Evolutionary conservation across 495 filamentous ascomycete species (phyloP), one percentile per base, ranked within the genome.

Genomic region (Penicillium argentinense): DNA sequence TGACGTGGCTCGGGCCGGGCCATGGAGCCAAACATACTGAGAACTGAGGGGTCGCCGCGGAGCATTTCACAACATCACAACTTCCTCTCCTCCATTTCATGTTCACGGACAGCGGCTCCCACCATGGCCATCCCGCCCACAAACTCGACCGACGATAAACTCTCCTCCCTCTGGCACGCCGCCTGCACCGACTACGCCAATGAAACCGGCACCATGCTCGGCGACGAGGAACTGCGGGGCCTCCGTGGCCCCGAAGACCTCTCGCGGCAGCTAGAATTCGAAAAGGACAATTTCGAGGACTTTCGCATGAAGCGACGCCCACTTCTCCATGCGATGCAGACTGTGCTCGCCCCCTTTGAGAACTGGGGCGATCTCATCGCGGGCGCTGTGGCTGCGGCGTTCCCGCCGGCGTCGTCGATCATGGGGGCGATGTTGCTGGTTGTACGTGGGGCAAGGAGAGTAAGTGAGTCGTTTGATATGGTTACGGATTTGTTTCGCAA

Each of bases 371-470:
- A 30, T 32, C 14, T 55, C 3, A 45, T 54, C 17, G n/a, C 33
- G 5, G 24, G n/a, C 14, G 39, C 16, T 9, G 51, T 23, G 1
- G 17, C 41, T 22, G 24, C 27, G 3, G 41, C 46, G 11, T 68
- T 64, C 28, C 56, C 65, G 4, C 60, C 58, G 6, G 52, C 56
- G 13, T 57, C 53, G 24, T 23, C 47, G 18, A 51, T 64, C 16
- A 56, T 66, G 53, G 54, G 60, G 12, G 57, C 65, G 5, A 64
- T 62, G 34, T 26, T 54, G 16, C 53, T 53, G 21, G 53, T 68
- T 2, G 39, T 68, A 7, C 45, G 47, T 9, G 45, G 49, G 9
- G 65, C 60, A 17, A 42, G 57, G 22, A 60, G 48, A 40, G 60
- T 64, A 6, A 59, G 51, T 14, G 45, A 54, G 0, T 30, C 53